Base-by-base conservation (phyloP, 1,284 basidiomycete species). In the Mycosarcoma mackinlayi region DNA sequence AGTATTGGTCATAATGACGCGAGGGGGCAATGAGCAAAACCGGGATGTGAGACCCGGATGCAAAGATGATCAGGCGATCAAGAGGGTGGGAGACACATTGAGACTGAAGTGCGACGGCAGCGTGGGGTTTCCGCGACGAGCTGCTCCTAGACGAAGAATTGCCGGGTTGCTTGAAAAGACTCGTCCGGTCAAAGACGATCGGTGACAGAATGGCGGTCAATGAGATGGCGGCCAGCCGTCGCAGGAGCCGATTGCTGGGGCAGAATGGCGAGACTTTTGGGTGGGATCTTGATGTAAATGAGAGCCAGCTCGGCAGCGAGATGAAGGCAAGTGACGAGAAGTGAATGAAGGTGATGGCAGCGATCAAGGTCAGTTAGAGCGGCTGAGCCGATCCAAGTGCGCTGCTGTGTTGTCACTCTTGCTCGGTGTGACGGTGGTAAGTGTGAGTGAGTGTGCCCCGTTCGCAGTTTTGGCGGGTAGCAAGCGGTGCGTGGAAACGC, bases 1-100 rank as follows among this genome's bases (percentile, higher is more conserved):
- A 18, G 63, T 46, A 19, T 54, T 50, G 25, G 54, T 47, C 61
- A 64, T 58, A 39, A 18, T 34, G 45, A 8, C 7, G 19, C 28
- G 40, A 40, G 28, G 0, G 16, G 27, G 19, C 18, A 35, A 6
- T 23, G 9, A 16, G 23, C 9, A 5, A 25, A 42, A 25, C 19
- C 30, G 13, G 24, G 19, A 47, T 14, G 39, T 31, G 39, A 48
- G 35, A 53, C 49, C 38, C 54, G 45, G 48, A 33, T 14, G 33
- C 30, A 18, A 18, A 24, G 34, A 24, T 23, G 40, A 48, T 57
- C 51, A 45, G 27, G 34, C 24, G 37, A 39, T 37, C 53, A 56
- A 21, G 40, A 21, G 33, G 25, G 28, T 25, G 42, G 38, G 24
- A 31, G 37, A 30, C 13, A 28, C 59, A 55, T 61, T 2, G 44